Evolutionary conservation across 2,329 filamentous ascomycete species (phyloP).

Genomic region (Fusarium tricinctum): DNA sequence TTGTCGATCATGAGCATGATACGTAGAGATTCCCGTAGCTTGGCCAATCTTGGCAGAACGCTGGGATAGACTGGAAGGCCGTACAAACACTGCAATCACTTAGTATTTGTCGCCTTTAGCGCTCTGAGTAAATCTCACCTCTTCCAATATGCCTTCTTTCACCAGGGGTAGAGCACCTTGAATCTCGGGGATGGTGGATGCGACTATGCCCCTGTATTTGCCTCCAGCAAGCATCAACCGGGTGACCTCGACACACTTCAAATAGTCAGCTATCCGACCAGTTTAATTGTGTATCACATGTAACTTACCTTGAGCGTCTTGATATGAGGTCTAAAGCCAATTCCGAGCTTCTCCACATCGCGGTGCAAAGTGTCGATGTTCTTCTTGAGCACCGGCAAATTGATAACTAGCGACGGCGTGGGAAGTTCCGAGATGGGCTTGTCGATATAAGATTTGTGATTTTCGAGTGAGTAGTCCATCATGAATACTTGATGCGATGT

Average conservation of each 20-base stretch:
- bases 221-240: slow-evolving; percentile 58
- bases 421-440: slow-evolving; percentile 54
- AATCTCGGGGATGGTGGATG: slow-evolving; percentile 59
- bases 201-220: slow-evolving; percentile 56
- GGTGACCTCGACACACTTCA: slow-evolving; percentile 55
- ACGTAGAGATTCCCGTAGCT: slow-evolving; percentile 49
- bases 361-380: slow-evolving; percentile 55
- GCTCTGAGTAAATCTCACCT: slow-evolving; percentile 47
- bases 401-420: slow-evolving; percentile 58
- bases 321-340: slow-evolving; percentile 60
- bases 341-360: slow-evolving; percentile 57
- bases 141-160: slow-evolving; percentile 57
- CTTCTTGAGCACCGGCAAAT: slow-evolving; percentile 54
- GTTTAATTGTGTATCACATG: fast-evolving
- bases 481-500: neutral
- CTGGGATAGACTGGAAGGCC: slow-evolving; percentile 58
- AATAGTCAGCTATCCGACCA: neutral
- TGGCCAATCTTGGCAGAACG: slow-evolving; percentile 50
- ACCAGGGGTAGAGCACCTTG: slow-evolving; percentile 56
- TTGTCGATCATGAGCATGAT: slow-evolving; percentile 58
- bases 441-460: slow-evolving; percentile 55
- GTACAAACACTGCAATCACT: slow-evolving; percentile 52
- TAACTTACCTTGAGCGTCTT: slow-evolving; percentile 59
- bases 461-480: slow-evolving; percentile 49
- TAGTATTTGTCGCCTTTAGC: neutral